phyloP scores from a whole-genome alignment of 1,284 basidiomycete genomes.

The Cerrena zonata region DNA sequence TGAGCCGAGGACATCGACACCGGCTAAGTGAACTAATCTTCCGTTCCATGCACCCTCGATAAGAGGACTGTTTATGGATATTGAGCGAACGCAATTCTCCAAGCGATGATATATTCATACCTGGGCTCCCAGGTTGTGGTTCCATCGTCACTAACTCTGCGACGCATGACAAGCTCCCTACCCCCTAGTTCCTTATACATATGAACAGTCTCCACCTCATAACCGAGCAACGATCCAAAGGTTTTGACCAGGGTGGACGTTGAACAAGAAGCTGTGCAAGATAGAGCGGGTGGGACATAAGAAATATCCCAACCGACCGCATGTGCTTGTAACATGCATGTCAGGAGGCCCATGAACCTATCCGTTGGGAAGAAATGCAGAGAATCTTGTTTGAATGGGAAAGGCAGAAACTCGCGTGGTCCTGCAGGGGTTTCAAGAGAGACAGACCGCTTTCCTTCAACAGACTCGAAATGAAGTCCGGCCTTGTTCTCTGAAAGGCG shows the following conservation, averaged over 20 bases:
- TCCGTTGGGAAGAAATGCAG: slow-evolving; percentile 25
- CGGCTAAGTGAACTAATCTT: slow-evolving; percentile 51
- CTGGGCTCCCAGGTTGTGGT: slow-evolving; percentile 62
- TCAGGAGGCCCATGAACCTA: slow-evolving; percentile 31
- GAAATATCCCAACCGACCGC: slow-evolving; percentile 33
- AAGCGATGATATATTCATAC: slow-evolving; percentile 26
- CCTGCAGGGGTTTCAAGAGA: slow-evolving; percentile 43
- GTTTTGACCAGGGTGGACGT: slow-evolving; percentile 30
- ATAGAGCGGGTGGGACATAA: slow-evolving; percentile 30
- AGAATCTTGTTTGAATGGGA: slow-evolving; percentile 19
- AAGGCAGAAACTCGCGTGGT: slow-evolving; percentile 24
- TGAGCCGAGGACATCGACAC: slow-evolving; percentile 56
- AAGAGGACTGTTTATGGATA: slow-evolving; percentile 35
- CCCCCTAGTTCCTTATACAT: slow-evolving; percentile 68
- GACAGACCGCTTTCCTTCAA: slow-evolving; percentile 26
- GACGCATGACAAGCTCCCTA: slow-evolving; percentile 55
- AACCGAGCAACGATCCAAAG: slow-evolving; percentile 50
- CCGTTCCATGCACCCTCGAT: slow-evolving; percentile 55
- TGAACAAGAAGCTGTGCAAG: slow-evolving; percentile 32
- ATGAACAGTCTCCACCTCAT: slow-evolving; percentile 52
- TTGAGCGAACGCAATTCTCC: neutral
- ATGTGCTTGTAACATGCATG: slow-evolving; percentile 31
- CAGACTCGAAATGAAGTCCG: slow-evolving; percentile 36
- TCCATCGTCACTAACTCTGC: slow-evolving; percentile 42
- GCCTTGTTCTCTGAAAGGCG: slow-evolving; percentile 37